A percentile compares a stretch with the other conserved stretches of the same genome.
phyloP scores from a whole-genome alignment of 169 alveolate genomes.

The Eimeria brunetti region DNA sequence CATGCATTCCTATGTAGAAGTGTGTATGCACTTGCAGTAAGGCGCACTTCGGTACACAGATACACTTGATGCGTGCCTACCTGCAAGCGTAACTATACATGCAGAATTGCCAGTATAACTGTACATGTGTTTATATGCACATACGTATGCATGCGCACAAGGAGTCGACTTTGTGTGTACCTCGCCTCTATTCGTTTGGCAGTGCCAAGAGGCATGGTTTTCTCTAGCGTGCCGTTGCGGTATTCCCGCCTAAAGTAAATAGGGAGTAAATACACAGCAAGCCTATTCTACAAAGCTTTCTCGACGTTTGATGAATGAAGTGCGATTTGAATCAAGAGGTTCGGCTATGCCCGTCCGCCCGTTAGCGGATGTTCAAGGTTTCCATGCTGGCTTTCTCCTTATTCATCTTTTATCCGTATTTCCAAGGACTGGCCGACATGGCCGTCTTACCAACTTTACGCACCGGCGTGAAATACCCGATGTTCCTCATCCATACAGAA shows the following conservation, averaged over 20 bases:
- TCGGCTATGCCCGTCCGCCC: neutral
- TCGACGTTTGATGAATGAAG: neutral
- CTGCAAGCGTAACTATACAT: neutral
- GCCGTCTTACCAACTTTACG: too few relatives aligned
- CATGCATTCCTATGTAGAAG: too few relatives aligned
- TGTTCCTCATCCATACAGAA: neutral
- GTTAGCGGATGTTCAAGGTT: neutral
- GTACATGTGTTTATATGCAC: too few relatives aligned
- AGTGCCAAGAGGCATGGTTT: neutral
- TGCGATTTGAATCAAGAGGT: neutral
- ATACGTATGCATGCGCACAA: neutral
- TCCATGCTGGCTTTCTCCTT: neutral
- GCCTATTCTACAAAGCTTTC: neutral
- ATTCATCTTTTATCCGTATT: neutral
- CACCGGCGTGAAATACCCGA: too few relatives aligned
- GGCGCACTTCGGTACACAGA: too few relatives aligned
- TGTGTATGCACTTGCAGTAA: too few relatives aligned
- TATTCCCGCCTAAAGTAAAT: neutral
- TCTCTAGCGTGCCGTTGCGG: neutral
- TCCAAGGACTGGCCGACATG: too few relatives aligned
- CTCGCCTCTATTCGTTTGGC: neutral
- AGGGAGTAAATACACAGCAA: neutral
- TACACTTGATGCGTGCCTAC: neutral
- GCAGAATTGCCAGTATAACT: too few relatives aligned
- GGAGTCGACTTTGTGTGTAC: neutral